Evolutionary conservation across 2,329 filamentous ascomycete species (phyloP).

Genomic region (Beauveria scarabaeidicola): DNA sequence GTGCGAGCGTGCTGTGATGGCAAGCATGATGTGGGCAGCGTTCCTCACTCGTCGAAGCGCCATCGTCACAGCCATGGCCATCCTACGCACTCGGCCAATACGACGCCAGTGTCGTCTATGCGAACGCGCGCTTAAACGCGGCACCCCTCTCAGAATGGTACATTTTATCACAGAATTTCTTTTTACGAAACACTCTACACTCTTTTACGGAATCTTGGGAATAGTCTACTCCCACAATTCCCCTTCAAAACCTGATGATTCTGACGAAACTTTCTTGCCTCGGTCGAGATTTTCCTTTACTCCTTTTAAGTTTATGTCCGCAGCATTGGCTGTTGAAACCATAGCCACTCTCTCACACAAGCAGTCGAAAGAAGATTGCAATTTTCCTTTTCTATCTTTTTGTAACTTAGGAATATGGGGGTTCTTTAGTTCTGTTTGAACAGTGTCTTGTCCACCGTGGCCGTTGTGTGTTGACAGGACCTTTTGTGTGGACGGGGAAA

Average conservation of each 20-base stretch:
- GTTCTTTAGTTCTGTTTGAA: not conserved
- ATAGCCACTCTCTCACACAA: constrained; percentile 5
- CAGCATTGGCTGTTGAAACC: not conserved
- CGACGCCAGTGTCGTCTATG: constrained; percentile 8
- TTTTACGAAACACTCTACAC: constrained; percentile 9
- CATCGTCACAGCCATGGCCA: constrained; percentile 10
- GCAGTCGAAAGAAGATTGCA: not conserved
- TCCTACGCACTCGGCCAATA: constrained; percentile 5
- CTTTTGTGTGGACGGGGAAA: not conserved
- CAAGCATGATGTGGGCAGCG: constrained; percentile 36
- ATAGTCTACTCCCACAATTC: not conserved
- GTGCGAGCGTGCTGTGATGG: constrained; percentile 96
- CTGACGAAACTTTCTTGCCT: constrained; percentile 7
- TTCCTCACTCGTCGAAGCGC: constrained; percentile 11
- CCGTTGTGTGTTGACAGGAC: not conserved
- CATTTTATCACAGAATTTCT: not conserved
- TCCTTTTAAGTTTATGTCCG: not conserved
- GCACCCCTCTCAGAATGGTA: not conserved
- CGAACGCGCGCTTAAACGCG: constrained; percentile 5
- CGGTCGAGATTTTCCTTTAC: not conserved
- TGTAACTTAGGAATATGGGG: not conserved
- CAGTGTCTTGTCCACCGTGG: not conserved
- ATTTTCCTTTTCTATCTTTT: constrained; percentile 3
- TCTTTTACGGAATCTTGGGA: constrained; percentile 8
- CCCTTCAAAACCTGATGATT: constrained; percentile 9